Base-by-base conservation (phyloP, 2,329 filamentous ascomycete genomes). In the Beauveria sp. region DNA sequence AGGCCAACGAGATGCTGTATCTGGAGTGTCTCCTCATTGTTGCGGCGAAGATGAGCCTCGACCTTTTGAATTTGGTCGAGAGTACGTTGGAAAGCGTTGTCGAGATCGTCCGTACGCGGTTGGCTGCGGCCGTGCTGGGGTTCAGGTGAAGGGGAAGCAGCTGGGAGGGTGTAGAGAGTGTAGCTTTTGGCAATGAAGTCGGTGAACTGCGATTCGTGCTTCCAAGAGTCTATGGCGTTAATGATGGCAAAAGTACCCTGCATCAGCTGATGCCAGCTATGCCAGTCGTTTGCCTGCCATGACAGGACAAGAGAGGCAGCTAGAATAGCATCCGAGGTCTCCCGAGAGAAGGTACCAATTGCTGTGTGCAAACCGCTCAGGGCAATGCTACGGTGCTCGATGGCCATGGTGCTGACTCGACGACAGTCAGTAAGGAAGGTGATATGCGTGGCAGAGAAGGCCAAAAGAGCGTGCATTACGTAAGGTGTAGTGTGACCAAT, bases 211-310 rank as follows among this genome's bases (percentile, higher is more conserved):
- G 93, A 97, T 72, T 96, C 89, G 68, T 96, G 87, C 74, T 91
- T 91, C 92, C 91, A 96, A 14, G 86, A 83, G 66, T 93, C 89
- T 91, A 98, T 98, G 49, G 90, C 89, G 69, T 91, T 87, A 67
- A 97, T 89, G 58, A 98, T 91, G 61, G 90, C 93, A 61, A 90
- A 91, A 64, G 93, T 93, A 63, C 93, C 93, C 70, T 93, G 90
- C 81, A 96, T 95, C 64, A 97, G 80, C 67, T 93, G 93, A 65
- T 89, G 91, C 93, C 93, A 98, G 75, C 88, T 90, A 74, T 88
- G 88, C 93, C 93, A 98, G 78, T 98, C 93, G 64, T 88, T 95
- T 62, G 91, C 90, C 78, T 98, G 93, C 93, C 95, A 98, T 43
- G 93, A 96, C 56, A 99, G 83, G 52, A 98, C 84, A 51, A 97